Evolutionary conservation across 164 flowering plant genomes (phyloP).

Genomic region (Liquidambar formosana): DNA sequence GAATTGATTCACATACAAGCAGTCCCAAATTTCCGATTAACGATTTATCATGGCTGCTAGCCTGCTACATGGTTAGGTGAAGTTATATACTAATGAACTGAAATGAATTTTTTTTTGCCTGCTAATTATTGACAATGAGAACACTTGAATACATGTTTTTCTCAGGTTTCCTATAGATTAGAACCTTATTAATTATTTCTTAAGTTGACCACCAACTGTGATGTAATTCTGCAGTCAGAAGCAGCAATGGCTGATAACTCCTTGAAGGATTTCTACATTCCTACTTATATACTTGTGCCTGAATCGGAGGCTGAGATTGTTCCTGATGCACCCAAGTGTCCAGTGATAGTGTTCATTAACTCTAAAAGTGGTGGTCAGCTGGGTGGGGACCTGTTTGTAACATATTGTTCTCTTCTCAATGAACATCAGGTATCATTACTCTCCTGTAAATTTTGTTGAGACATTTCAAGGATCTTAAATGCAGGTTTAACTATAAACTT

Average conservation of each 20-base stretch:
- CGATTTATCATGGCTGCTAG: neutral
- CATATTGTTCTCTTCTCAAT: slow-evolving; percentile 47
- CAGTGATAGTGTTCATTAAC: slow-evolving; percentile 50
- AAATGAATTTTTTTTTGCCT: neutral
- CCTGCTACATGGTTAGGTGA: neutral
- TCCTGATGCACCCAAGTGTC: slow-evolving; percentile 30
- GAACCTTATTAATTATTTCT: neutral
- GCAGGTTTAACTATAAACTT: neutral
- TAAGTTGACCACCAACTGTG: neutral
- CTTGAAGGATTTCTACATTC: slow-evolving; percentile 44
- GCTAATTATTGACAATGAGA: neutral
- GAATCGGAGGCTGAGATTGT: slow-evolving; percentile 17
- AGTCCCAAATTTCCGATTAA: too few relatives aligned
- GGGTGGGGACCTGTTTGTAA: slow-evolving; percentile 52
- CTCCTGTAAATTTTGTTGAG: neutral
- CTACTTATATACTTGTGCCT: slow-evolving; percentile 36
- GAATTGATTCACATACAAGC: too few relatives aligned
- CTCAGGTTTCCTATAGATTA: neutral
- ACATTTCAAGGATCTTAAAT: neutral
- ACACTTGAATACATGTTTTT: neutral
- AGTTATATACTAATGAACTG: neutral
- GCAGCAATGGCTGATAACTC: slow-evolving; percentile 22
- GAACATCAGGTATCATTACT: slow-evolving; percentile 38
- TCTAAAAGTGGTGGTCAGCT: slow-evolving; percentile 67
- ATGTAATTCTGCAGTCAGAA: neutral